Base-by-base conservation (phyloP, 116 monocot genomes). In the Trichopus zeylanicus region DNA sequence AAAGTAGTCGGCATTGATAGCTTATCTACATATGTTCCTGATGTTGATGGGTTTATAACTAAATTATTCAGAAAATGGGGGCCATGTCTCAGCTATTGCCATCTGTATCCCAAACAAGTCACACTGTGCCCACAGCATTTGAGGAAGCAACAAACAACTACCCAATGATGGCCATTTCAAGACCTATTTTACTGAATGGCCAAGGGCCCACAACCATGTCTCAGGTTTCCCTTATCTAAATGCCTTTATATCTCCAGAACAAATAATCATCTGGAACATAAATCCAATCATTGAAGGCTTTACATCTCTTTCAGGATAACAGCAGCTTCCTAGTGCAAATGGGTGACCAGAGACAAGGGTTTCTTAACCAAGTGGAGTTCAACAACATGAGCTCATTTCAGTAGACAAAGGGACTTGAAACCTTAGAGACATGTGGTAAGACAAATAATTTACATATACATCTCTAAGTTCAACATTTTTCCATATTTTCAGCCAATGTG, bases 241-340 rank as follows among this genome's bases (percentile, higher is more conserved):
- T 37, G 12, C n/a, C 12, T 2, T 42, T n/a, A 9, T 42, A 3
- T 42, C n/a, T 42, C n/a, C 6, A 3, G 13, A 42, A 42, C 42
- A 16, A 3, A 42, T 42, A 2, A 9, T 12, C 42, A 16, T 42
- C 42, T 42, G 18, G n/a, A 42, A 42, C n/a, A 11, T 37, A 42
- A 42, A 3, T 13, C 8, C 13, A 42, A 42, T 13, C 18, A 42
- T 42, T 42, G 42, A 42, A 42, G 42, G 13, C 13, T 42, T 42
- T 59, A 19, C 48, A 37, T 66, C 52, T 6, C 42, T 77, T 32
- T 20, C 77, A 77, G 77, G 71, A 42, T 11, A 67, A 31, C 57
- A 55, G 48, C 23, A 51, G 25, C 46, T 55, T 51, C 33, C 54
- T 49, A 21, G 29, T 56, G 66, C 70, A 61, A 72, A 38, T 46